Percentiles rank a stretch among this genome's conserved stretches.
phyloP scores from a whole-genome alignment of 169 alveolate genomes.

The Fabrea salina region DNA sequence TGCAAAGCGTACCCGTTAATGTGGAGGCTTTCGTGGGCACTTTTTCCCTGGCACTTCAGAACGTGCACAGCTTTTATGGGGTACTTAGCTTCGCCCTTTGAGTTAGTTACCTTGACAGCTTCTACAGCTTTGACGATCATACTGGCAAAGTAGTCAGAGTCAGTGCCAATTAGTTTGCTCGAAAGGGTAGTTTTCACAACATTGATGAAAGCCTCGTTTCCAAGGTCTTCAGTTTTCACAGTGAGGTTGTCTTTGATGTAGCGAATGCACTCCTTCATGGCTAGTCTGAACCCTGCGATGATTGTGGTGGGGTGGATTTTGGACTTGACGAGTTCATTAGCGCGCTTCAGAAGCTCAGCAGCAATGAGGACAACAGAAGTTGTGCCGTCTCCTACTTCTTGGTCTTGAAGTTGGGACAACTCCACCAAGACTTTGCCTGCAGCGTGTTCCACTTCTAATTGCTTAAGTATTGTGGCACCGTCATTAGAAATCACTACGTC shows the following conservation, averaged over 20 bases:
- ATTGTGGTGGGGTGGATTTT: constrained; percentile 98
- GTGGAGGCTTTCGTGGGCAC: constrained; percentile 87
- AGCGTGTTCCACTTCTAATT: constrained; percentile 99
- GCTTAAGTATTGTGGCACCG: constrained; percentile 98
- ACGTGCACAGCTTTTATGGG: constrained; percentile 95
- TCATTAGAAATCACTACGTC: constrained; percentile 99
- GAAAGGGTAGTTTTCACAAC: constrained; percentile 95
- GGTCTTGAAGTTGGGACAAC: constrained; percentile 95
- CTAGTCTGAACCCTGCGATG: constrained; percentile 93
- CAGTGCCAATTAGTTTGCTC: constrained; percentile 94
- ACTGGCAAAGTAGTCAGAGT: constrained; percentile 91
- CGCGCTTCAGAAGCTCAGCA: constrained; percentile 96
- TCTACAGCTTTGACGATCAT: constrained; percentile 93
- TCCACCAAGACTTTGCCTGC: constrained; percentile 98
- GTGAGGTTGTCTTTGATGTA: constrained; percentile 91
- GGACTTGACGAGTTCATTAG: constrained; percentile 93
- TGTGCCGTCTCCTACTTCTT: constrained; percentile 99
- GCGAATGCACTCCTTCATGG: constrained; percentile 93
- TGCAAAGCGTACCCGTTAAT: constrained; percentile 92
- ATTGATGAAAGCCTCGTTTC: constrained; percentile 85
- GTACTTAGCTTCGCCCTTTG: constrained; percentile 88
- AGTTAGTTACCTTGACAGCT: constrained; percentile 84
- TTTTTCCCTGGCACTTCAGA: constrained; percentile 95
- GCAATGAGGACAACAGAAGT: constrained; percentile 99
- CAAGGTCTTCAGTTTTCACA: constrained; percentile 77